Conservation (phyloP, 2,329 filamentous ascomycete genomes). For the Helotiales sp. region DNA sequence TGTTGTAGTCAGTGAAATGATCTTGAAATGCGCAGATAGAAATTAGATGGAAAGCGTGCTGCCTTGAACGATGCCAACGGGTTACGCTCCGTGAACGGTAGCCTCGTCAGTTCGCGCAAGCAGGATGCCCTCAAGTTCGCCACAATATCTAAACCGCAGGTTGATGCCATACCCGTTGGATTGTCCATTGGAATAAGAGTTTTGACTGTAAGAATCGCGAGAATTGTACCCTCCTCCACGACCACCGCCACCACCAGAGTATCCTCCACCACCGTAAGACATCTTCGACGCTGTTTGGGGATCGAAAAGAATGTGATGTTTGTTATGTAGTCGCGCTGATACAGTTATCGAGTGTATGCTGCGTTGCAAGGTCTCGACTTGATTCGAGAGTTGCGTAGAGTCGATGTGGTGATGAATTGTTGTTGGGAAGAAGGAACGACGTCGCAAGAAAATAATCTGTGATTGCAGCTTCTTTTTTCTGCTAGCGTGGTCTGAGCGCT, state of each 20-base stretch:
- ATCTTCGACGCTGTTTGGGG: conserved; percentile 14
- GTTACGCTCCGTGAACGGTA: conserved; percentile 16
- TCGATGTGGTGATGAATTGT: conserved; percentile 19
- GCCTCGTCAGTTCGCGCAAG: conserved; percentile 32
- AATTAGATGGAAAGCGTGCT: conserved; percentile 24
- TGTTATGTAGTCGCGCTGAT: conserved; percentile 11
- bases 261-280: conserved; percentile 55
- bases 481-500: background rate
- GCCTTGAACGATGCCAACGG: conserved; percentile 17
- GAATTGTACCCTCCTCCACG: conserved; percentile 50
- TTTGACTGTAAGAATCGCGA: conserved; percentile 49
- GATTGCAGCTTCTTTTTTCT: background rate
- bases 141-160: conserved; percentile 38
- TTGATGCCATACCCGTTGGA: conserved; percentile 49
- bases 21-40: conserved; percentile 9
- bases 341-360: conserved; percentile 10
- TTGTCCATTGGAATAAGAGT: conserved; percentile 49
- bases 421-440: conserved; percentile 1
- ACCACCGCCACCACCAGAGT: conserved; percentile 42
- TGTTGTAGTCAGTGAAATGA: conserved; percentile 39
- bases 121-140: conserved; percentile 33
- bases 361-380: conserved; percentile 17
- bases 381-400: conserved; percentile 25
- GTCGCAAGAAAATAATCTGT: conserved; percentile 11
- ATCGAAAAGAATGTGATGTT: conserved; percentile 17